A percentile compares a stretch with the other conserved stretches of the same genome.
Conservation (phyloP, 306 rosid genomes). For the Vigna nakashimae region DNA sequence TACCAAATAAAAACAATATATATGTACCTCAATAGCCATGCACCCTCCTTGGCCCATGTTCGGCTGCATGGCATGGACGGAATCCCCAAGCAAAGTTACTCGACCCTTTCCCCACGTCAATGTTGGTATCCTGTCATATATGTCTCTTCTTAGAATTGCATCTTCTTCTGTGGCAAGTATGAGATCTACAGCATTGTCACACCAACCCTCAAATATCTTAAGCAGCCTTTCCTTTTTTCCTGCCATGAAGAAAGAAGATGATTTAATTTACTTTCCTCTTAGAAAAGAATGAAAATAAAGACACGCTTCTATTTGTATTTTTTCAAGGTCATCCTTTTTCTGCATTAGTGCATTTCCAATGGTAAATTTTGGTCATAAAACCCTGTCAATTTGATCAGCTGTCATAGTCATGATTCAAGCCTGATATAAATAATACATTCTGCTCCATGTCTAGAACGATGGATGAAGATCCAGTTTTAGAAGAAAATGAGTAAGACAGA, state of each 20-base stretch:
- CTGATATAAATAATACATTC: slow-evolving; percentile 19
- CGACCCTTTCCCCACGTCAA: slow-evolving; percentile 82
- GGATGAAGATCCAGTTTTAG: slow-evolving; percentile 19
- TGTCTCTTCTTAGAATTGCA: slow-evolving; percentile 78
- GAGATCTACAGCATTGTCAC: slow-evolving; percentile 83
- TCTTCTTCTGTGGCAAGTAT: slow-evolving; percentile 77
- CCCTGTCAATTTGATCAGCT: background rate
- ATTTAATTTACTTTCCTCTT: background rate
- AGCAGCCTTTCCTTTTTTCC: slow-evolving; percentile 85
- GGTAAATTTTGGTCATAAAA: slow-evolving; percentile 1
- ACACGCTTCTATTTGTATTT: background rate
- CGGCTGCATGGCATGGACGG: slow-evolving; percentile 91
- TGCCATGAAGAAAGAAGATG: slow-evolving; percentile 27
- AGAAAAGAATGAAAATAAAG: slow-evolving; percentile 17
- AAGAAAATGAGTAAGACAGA: background rate
- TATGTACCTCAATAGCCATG: slow-evolving; percentile 85
- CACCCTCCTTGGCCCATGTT: slow-evolving; percentile 91
- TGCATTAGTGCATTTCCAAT: background rate
- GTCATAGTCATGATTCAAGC: slow-evolving; percentile 5
- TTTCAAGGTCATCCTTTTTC: slow-evolving; percentile 7
- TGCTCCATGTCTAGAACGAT: slow-evolving; percentile 11
- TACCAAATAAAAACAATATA: background rate
- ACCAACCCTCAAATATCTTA: slow-evolving; percentile 78
- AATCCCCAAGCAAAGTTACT: slow-evolving; percentile 85
- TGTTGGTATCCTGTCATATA: slow-evolving; percentile 71